These are phyloP conservation scores for Geotrichum histeridarum DNA, from an alignment of 1,139 yeast species.

Conservation along the genomic window DNA sequence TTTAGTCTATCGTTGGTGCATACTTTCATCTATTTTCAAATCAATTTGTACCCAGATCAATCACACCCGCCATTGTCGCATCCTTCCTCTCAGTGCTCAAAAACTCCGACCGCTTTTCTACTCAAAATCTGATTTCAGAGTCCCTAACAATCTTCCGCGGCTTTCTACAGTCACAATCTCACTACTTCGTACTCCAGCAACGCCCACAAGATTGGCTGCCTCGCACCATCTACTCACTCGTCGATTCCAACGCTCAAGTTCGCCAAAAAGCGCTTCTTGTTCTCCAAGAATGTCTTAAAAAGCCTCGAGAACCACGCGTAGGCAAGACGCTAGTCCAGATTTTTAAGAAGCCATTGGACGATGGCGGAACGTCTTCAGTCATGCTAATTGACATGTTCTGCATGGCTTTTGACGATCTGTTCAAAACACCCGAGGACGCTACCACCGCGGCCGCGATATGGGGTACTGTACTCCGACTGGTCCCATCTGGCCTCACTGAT, in stretches of 20 bases:
- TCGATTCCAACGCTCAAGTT: slow-evolving; percentile 23
- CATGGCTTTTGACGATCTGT: slow-evolving; percentile 15
- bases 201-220: slow-evolving; percentile 29
- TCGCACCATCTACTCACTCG: slow-evolving; percentile 22
- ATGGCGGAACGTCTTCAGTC: slow-evolving; percentile 1
- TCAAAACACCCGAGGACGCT: slow-evolving; percentile 21
- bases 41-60: slow-evolving; percentile 26
- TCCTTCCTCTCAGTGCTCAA: slow-evolving; percentile 23
- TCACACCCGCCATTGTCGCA: slow-evolving; percentile 24
- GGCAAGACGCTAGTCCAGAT: slow-evolving; percentile 16
- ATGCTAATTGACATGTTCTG: slow-evolving; percentile 21
- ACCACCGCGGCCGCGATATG: slow-evolving; percentile 23
- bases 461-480: slow-evolving; percentile 22
- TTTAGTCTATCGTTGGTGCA: slow-evolving; percentile 28
- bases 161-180: slow-evolving; percentile 6
- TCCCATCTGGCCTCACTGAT: slow-evolving; percentile 20
- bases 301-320: slow-evolving; percentile 20
- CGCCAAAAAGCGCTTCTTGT: slow-evolving; percentile 26
- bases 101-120: slow-evolving; percentile 25
- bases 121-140: slow-evolving; percentile 28
- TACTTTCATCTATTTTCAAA: slow-evolving; percentile 30
- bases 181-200: slow-evolving; percentile 23
- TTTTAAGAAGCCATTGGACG: slow-evolving; percentile 20
- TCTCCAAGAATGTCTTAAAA: slow-evolving; percentile 24
- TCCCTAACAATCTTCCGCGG: slow-evolving; percentile 19